Percentiles rank a stretch among this genome's conserved stretches.
phyloP scores from a whole-genome alignment of 768 basidiomycete genomes.

The Lentinula raphanica region DNA sequence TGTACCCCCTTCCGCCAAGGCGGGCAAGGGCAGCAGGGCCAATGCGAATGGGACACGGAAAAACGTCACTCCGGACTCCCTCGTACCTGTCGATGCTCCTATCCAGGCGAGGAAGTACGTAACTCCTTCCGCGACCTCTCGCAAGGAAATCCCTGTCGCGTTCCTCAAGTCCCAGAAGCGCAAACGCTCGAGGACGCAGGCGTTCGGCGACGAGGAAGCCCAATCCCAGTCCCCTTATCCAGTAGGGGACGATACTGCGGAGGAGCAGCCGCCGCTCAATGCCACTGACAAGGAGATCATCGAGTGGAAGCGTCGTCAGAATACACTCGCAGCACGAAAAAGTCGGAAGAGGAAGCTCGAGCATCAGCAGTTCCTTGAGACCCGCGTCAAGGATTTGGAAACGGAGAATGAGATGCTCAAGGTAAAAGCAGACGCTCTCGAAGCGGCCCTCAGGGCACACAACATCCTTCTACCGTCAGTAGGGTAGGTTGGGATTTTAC shows the following conservation, averaged over 20 bases:
- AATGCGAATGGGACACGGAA: constrained; percentile 65
- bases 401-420: constrained; percentile 48
- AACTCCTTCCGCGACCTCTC: constrained; percentile 68
- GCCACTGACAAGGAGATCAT: constrained; percentile 47
- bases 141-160: constrained; percentile 67
- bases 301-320: constrained; percentile 60
- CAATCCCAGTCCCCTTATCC: neutral
- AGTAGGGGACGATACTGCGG: constrained; percentile 4
- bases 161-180: constrained; percentile 49
- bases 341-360: constrained; percentile 62
- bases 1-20: constrained; percentile 14
- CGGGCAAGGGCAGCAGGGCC: constrained; percentile 21
- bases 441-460: constrained; percentile 12
- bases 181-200: constrained; percentile 42
- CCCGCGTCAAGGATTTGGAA: constrained; percentile 34
- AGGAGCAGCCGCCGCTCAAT: constrained; percentile 15
- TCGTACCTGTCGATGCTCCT: constrained; percentile 75
- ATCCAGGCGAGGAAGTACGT: constrained; percentile 72
- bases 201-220: constrained; percentile 30
- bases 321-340: constrained; percentile 66
- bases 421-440: constrained; percentile 28
- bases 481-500: neutral
- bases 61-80: constrained; percentile 56
- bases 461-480: neutral
- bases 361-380: constrained; percentile 52